Evolutionary conservation across 2,329 filamentous ascomycete genomes (phyloP).

Genomic region (Calycina herbarum): DNA sequence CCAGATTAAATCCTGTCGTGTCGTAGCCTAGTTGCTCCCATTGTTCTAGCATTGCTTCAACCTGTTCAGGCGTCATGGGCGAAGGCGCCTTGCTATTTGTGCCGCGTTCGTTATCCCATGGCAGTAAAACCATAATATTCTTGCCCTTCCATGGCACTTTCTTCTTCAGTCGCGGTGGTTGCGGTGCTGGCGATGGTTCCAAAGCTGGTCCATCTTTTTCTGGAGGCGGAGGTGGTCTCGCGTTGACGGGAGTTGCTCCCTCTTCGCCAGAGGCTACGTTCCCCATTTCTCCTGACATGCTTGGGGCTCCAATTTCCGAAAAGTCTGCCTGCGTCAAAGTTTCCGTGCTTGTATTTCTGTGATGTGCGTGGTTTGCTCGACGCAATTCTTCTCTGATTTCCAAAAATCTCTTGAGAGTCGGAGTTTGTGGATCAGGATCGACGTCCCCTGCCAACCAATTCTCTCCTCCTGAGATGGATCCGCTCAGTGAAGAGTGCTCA

Average conservation of each 20-base stretch:
- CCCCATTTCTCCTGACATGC: slow-evolving; percentile 29
- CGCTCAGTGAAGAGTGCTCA: slow-evolving; percentile 73
- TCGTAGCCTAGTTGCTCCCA: slow-evolving; percentile 72
- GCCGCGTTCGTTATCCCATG: slow-evolving; percentile 66
- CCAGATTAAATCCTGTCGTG: slow-evolving; percentile 66
- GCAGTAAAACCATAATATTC: slow-evolving; percentile 69
- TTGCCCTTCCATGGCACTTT: slow-evolving; percentile 76
- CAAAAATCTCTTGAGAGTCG: slow-evolving; percentile 35
- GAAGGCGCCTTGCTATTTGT: slow-evolving; percentile 52
- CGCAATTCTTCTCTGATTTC: slow-evolving; percentile 26
- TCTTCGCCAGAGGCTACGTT: slow-evolving; percentile 24
- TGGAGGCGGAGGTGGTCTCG: slow-evolving; percentile 43
- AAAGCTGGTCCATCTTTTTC: slow-evolving; percentile 28
- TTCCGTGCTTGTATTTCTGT: slow-evolving; percentile 38
- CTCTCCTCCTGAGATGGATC: slow-evolving; percentile 55
- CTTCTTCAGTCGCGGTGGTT: slow-evolving; percentile 63
- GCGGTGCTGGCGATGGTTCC: slow-evolving; percentile 36
- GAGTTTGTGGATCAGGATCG: slow-evolving; percentile 35
- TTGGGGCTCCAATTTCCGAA: slow-evolving; percentile 22
- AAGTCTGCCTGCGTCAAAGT: slow-evolving; percentile 38
- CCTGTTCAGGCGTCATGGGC: slow-evolving; percentile 56
- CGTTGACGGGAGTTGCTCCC: slow-evolving; percentile 32
- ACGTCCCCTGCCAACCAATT: slow-evolving; percentile 50
- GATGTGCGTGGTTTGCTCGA: slow-evolving; percentile 31
- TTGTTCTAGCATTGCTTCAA: slow-evolving; percentile 60